Evolutionary conservation across 2,329 filamentous ascomycete species (phyloP), one percentile per base, ranked within the genome.

Genomic region (Cladosporium sp.): DNA sequence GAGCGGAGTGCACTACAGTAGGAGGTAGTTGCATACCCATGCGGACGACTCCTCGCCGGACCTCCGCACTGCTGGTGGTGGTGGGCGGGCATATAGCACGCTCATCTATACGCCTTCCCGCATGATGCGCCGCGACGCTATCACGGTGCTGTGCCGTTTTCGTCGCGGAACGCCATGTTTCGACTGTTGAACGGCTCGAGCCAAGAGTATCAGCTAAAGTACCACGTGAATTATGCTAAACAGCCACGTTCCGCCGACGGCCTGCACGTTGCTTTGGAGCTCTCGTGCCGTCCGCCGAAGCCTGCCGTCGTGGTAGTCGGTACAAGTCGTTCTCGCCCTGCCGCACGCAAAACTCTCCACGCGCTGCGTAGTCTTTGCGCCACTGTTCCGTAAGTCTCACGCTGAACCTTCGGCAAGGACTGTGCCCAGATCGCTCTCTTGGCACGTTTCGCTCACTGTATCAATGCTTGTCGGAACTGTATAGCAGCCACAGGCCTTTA

Each of bases 301-400:
- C 15, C n/a, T 28, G 42, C 42, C 22, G 42, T 19, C n/a, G 6
- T n/a, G 19, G 24, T 15, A 22, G 24, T 15, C 25, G 42, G 42
- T 45, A 54, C 37, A 44, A 54, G 37, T 12, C 34, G 51, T 36
- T 55, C 52, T 55, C 52, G 52, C 52, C 52, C 32, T 36, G 12
- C 24, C 10, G 28, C 25, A 20, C 28, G 28, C 28, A 32, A 32
- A 32, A 32, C 28, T 32, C 28, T 32, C 28, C 28, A 32, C 8
- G 12, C 28, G 28, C 12, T 32, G 28, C 28, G 28, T 32, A 10
- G 28, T 32, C 28, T 7, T 32, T 32, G 12, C 28, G 28, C 28
- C 28, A 32, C 28, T 3, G 28, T 32, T 9, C 28, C 28, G 12
- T 32, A 7, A 32, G 8, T 32, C 28, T 10, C 28, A 4, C 28